Evolutionary conservation across 371 early-diverging fungal genomes (phyloP).

Genomic region (Dinochytrium kinnereticum): DNA sequence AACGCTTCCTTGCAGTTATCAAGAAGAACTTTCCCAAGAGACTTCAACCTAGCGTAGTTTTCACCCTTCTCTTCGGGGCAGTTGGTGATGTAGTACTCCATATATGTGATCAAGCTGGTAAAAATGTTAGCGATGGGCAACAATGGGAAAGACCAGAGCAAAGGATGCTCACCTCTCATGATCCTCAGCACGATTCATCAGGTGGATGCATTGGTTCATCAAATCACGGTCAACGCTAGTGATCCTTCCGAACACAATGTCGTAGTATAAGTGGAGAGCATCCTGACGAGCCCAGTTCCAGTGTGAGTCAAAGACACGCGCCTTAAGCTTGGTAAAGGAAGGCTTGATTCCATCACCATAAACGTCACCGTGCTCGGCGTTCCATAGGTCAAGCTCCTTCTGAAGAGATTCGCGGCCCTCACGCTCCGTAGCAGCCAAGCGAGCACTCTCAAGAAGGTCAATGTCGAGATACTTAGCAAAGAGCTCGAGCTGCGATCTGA

Average conservation of each 20-base stretch:
- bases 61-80: slow-evolving; percentile 76
- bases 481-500: slow-evolving; percentile 86
- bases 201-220: slow-evolving; percentile 85
- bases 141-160: slow-evolving; percentile 40
- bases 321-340: slow-evolving; percentile 82
- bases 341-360: slow-evolving; percentile 90
- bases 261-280: slow-evolving; percentile 87
- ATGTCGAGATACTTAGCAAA: slow-evolving; percentile 87
- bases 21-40: slow-evolving; percentile 79
- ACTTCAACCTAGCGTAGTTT: slow-evolving; percentile 81
- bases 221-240: slow-evolving; percentile 91
- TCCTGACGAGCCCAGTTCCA: slow-evolving; percentile 99
- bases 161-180: slow-evolving; percentile 28
- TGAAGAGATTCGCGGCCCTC: slow-evolving; percentile 72
- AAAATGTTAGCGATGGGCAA: background rate
- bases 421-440: slow-evolving; percentile 72
- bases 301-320: slow-evolving; percentile 89
- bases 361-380: slow-evolving; percentile 86
- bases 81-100: slow-evolving; percentile 83
- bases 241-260: slow-evolving; percentile 89
- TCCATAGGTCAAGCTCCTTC: slow-evolving; percentile 85
- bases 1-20: slow-evolving; percentile 88
- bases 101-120: slow-evolving; percentile 74
- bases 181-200: slow-evolving; percentile 90
- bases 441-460: slow-evolving; percentile 82